Evolutionary conservation across 148 eudicot species (phyloP).

Genomic region (Pharnaceum exiguum): DNA sequence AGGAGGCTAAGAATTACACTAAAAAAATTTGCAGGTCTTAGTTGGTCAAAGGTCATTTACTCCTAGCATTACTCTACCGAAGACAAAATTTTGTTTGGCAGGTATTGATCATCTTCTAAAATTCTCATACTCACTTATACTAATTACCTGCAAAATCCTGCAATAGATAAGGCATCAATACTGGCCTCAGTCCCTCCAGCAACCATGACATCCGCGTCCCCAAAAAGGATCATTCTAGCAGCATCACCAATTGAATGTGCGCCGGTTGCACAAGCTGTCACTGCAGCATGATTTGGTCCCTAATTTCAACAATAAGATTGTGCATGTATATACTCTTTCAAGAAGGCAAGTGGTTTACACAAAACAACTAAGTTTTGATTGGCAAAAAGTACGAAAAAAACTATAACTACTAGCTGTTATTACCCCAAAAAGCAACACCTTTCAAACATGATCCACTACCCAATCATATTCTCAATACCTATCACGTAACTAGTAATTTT

Average conservation of each 20-base stretch:
- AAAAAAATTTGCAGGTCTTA: too few relatives aligned
- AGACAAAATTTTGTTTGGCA: too few relatives aligned
- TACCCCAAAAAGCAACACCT: background rate
- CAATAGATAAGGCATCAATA: constrained; percentile 91
- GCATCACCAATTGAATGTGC: constrained; percentile 98
- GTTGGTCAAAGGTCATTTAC: too few relatives aligned
- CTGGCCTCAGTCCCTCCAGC: constrained; percentile 99
- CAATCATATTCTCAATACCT: background rate
- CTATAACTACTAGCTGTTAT: background rate
- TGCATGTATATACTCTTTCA: constrained; percentile 20
- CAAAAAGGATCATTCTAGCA: constrained; percentile 91
- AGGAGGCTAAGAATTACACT: too few relatives aligned
- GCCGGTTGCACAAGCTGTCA: constrained; percentile 99
- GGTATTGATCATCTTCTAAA: too few relatives aligned
- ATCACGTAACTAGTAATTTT: background rate
- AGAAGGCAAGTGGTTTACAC: too few relatives aligned
- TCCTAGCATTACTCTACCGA: too few relatives aligned
- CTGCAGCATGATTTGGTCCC: constrained; percentile 99
- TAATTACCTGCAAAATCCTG: constrained; percentile 85
- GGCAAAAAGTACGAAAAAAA: background rate
- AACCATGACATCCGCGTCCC: constrained; percentile 97
- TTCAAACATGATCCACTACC: background rate
- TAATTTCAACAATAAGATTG: constrained; percentile 64
- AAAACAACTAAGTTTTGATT: too few relatives aligned
- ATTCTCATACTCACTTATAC: constrained; percentile 8